These are phyloP conservation scores for Fusarium robinianum DNA, from an alignment of 2,329 filamentous ascomycete species.

Conservation along the genomic window DNA sequence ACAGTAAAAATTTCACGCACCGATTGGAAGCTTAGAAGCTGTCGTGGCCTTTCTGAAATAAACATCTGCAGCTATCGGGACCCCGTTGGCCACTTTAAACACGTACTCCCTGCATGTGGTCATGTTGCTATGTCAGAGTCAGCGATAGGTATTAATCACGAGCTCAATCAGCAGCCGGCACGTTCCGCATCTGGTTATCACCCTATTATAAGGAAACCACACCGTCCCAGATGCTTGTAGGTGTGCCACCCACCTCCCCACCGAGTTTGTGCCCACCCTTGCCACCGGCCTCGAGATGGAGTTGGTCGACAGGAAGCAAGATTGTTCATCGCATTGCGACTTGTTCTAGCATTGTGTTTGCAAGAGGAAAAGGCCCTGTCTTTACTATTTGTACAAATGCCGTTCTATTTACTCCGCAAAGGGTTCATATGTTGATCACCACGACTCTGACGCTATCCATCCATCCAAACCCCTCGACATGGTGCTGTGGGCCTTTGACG, in stretches of 20 bases:
- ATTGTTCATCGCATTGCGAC: neutral
- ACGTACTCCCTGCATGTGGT: slow-evolving; percentile 1
- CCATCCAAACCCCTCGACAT: too few species aligned
- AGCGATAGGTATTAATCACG: neutral
- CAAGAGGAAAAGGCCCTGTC: neutral
- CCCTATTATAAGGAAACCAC: neutral
- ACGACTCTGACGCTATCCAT: too few species aligned
- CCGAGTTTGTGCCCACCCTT: neutral
- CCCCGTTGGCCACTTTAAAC: neutral
- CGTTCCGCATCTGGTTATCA: neutral
- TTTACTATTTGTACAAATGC: neutral
- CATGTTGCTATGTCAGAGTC: neutral
- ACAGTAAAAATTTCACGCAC: neutral
- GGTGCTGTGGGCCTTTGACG: neutral
- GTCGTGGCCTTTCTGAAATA: slow-evolving; percentile 1
- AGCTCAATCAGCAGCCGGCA: neutral
- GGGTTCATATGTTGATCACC: neutral
- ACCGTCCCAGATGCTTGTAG: neutral
- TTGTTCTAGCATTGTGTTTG: neutral
- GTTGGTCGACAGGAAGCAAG: neutral
- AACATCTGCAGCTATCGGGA: slow-evolving; percentile 1
- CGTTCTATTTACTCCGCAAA: neutral
- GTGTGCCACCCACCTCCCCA: neutral
- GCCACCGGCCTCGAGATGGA: neutral
- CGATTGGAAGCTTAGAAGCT: slow-evolving; percentile 2